Conservation (phyloP, 1,284 basidiomycete species). For the Papiliotrema flavescens region DNA sequence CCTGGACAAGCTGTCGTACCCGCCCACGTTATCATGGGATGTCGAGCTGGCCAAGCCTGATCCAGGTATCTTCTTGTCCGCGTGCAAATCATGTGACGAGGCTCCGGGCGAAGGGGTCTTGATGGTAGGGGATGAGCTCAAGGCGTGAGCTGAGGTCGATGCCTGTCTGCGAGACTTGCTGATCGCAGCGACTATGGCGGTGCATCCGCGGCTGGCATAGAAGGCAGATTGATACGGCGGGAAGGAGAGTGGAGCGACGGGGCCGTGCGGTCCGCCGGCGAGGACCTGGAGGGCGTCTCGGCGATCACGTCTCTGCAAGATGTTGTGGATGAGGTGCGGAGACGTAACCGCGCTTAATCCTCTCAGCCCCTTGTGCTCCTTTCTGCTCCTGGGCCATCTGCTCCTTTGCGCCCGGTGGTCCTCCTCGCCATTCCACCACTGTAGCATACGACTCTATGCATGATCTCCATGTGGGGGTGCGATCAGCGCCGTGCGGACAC, state of each 20-base stretch:
- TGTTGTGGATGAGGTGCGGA: conserved; percentile 27
- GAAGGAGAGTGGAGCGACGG: conserved; percentile 46
- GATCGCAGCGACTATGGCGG: conserved; percentile 42
- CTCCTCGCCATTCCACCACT: no score
- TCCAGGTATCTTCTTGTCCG: conserved; percentile 32
- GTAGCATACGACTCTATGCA: no score
- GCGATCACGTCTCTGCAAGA: conserved; percentile 27
- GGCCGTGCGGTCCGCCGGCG: conserved; percentile 29
- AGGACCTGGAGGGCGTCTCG: conserved; percentile 32
- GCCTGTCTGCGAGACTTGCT: conserved; percentile 1
- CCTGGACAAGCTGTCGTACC: conserved; percentile 28
- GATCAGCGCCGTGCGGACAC: no score
- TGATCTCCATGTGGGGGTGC: no score
- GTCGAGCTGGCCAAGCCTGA: conserved; percentile 44
- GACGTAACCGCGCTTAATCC: neutral
- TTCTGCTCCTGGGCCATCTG: no score
- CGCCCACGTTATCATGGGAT: conserved; percentile 44
- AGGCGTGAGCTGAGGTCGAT: conserved; percentile 33
- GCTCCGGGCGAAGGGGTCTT: conserved; percentile 34
- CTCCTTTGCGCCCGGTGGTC: no score
- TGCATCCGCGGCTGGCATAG: conserved; percentile 32
- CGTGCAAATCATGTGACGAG: conserved; percentile 28
- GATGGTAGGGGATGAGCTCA: conserved; percentile 49
- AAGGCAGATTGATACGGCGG: conserved; percentile 40
- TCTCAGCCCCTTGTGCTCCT: neutral